Evolutionary conservation across 352 stramenopile genomes (phyloP).

Genomic region (Pythium sukuiense): DNA sequence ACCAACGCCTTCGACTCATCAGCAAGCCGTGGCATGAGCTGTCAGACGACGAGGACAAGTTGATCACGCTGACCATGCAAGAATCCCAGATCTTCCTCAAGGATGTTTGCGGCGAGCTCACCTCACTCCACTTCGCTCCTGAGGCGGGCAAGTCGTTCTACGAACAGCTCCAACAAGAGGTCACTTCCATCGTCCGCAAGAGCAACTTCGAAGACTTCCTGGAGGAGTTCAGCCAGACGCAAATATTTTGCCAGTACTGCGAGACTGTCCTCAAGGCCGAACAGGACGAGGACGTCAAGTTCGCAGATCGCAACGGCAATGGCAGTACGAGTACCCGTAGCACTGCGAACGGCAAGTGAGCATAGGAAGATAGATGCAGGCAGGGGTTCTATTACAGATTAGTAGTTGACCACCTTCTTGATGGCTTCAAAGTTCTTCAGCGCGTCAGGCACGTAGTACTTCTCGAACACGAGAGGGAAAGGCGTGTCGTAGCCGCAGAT

Average conservation of each 20-base stretch:
- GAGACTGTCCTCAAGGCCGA: conserved; percentile 60
- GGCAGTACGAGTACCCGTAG: not conserved
- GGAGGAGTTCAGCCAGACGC: conserved; percentile 83
- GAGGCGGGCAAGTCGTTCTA: conserved; percentile 47
- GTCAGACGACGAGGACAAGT: conserved; percentile 74
- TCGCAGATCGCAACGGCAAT: not conserved
- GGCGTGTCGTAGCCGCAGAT: conserved; percentile 96
- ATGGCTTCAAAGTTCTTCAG: conserved; percentile 96
- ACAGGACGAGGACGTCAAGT: not conserved
- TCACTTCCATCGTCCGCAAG: conserved; percentile 65
- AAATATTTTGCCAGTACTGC: conserved; percentile 87
- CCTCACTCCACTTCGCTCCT: conserved; percentile 49
- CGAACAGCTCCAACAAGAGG: conserved; percentile 73
- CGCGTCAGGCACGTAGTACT: conserved; percentile 93
- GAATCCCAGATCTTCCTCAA: conserved; percentile 71
- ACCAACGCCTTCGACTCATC: conserved; percentile 38
- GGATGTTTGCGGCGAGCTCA: conserved; percentile 71
- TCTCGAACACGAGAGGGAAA: conserved; percentile 97
- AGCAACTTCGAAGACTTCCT: conserved; percentile 72
- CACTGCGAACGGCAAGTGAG: not conserved
- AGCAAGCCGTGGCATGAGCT: conserved; percentile 78
- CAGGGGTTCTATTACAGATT: conserved; percentile 20
- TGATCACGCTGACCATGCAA: conserved; percentile 71
- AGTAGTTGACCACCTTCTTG: conserved; percentile 90
- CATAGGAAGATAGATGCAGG: not conserved